phyloP scores from a whole-genome alignment of 164 flowering plant species.

The Piper longum region DNA sequence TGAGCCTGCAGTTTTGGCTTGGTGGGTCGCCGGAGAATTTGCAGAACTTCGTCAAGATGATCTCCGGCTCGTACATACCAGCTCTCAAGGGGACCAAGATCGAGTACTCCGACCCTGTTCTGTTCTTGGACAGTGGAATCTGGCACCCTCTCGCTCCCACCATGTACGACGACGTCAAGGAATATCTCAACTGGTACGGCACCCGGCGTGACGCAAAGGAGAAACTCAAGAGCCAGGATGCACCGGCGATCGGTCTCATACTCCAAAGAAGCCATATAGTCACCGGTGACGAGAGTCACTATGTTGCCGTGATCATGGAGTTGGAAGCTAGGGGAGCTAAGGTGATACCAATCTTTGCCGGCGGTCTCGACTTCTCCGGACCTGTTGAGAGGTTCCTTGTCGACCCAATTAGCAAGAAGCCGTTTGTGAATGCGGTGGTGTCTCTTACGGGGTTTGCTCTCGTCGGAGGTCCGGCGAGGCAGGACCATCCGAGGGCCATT shows the following conservation, averaged over 20 bases:
- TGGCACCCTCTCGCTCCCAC: conserved; percentile 99
- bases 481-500: conserved; percentile 92
- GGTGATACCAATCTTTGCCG: conserved; percentile 87
- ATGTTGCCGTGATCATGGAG: conserved; percentile 98
- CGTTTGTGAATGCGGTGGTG: conserved; percentile 63
- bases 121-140: conserved; percentile 82
- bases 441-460: conserved; percentile 94
- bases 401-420: conserved; percentile 69
- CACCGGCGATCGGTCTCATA: conserved; percentile 70
- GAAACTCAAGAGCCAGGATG: conserved; percentile 54
- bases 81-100: conserved; percentile 62
- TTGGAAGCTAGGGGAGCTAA: conserved; percentile 91
- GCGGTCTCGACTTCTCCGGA: conserved; percentile 93
- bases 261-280: conserved; percentile 92
- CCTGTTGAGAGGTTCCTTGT: conserved; percentile 76
- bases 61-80: conserved; percentile 88
- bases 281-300: conserved; percentile 95
- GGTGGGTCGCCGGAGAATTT: conserved; percentile 97
- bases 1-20: conserved; percentile 97
- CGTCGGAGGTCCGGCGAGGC: conserved; percentile 98
- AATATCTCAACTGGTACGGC: conserved; percentile 93
- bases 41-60: conserved; percentile 86
- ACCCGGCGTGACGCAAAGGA: conserved; percentile 79
- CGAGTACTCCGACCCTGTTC: conserved; percentile 81
- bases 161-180: conserved; percentile 98